Evolutionary conservation across 2,329 filamentous ascomycete species (phyloP), one percentile per base, ranked within the genome.

Genomic region (Gnomoniopsis smithogilvyi): DNA sequence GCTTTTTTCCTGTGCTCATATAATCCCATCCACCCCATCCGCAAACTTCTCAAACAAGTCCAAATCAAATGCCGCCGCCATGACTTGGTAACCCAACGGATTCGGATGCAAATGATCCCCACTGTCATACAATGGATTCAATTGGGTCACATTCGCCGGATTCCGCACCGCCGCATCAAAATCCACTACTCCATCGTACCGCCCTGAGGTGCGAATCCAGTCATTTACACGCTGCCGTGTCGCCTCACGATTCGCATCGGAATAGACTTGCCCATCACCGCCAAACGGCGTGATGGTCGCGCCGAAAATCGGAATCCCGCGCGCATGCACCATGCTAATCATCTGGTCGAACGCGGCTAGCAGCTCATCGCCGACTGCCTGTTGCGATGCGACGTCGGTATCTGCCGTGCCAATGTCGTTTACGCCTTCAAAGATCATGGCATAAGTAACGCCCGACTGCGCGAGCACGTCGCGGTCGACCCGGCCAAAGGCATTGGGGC

Each of bases 91-190:
- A 1, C 83, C 85, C 3, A 64, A 69, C 1, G 78, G 75, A 65
- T 80, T 85, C 2, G 82, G 75, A 72, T 89, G 86, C 64, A 89
- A 67, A 66, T 83, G 82, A 68, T 88, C 85, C 0, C 85, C 85
- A 2, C 74, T 78, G 62, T 88, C 77, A 64, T 77, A 86, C 60
- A 64, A 63, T 7, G 70, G 68, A 22, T 70, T 71, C 67, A 86
- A 65, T 67, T 74, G 70, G 26, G 74, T 80, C 45, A 62, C 72
- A 50, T 80, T 77, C 38, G 68, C 67, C 3, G 74, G 72, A 66
- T 87, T 79, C 43, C 80, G 71, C 22, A 87, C 68, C 1, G 80
- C 73, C 26, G 67, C 70, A 64, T 88, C 85, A 65, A 89, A 87
- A 66, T 89, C 85, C 14, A 87, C 68, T 1, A 88, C 79, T 0